Base-by-base conservation (phyloP, 306 rosid species). In the Fragaria iinumae region DNA sequence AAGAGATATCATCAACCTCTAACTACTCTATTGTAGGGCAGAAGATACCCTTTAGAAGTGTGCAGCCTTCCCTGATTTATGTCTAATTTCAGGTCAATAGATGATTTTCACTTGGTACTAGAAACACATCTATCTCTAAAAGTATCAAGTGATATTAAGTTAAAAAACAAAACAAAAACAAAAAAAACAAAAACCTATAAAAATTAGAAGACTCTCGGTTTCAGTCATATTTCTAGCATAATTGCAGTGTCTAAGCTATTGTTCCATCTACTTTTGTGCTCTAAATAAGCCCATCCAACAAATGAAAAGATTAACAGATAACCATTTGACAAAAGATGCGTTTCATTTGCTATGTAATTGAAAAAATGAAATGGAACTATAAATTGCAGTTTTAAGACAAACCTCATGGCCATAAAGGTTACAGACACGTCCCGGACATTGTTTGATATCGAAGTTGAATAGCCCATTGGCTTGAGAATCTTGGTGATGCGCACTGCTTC, bases 401-500 rank as follows among this genome's bases (percentile, higher is more conserved):
- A 93, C 97, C 98, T 91, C 90, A 81, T 56, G 67, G 88, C 97
- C 88, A 75, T 72, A 86, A 91, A 91, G 83, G 92, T 87, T 21
- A 93, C 91, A 34, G 29, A 77, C 27, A 88, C 88, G 74, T 93
- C 97, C 71, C 85, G 89, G 67, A 75, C 63, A 77, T 80, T 86
- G 78, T 85, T 79, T 34, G 85, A 69, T 67, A 91, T 79, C 47
- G 91, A 83, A 83, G 91, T 88, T 60, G 91, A 79, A 81, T 88
- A 93, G 27, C 91, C 93, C 77, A 90, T 82, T 49, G 98, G 91
- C 90, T 83, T 91, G 77, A 93, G 80, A 80, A 93, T 90, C 87
- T 84, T 93, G 82, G 88, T 88, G 78, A 93, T 88, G 73, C 85
- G 67, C 72, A 64, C 73, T 50, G 79, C 76, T 79, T 81, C 72